Percentiles rank a stretch among this genome's conserved stretches.
Conservation (phyloP, 371 early-diverging fungal genomes). For the Dichotomocladium elegans region DNA sequence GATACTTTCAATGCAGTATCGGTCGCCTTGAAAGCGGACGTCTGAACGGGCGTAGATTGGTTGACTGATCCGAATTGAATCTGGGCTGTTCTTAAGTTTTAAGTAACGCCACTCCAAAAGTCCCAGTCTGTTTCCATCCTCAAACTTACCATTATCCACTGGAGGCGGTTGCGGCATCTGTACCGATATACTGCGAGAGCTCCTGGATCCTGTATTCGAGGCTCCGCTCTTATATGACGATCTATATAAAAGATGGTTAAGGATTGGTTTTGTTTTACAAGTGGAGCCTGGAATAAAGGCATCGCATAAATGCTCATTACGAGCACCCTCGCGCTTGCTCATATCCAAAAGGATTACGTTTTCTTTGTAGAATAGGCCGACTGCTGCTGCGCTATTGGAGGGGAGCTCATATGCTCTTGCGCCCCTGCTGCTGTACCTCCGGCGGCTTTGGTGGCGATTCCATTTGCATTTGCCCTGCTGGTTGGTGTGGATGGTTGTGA, state of each 20-base stretch:
- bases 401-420: background rate
- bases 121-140: background rate
- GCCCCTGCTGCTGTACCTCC: background rate
- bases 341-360: background rate
- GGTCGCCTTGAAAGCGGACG: no score
- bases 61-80: conserved; percentile 61
- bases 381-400: background rate
- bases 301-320: background rate
- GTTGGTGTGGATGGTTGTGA: background rate
- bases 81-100: conserved; percentile 15
- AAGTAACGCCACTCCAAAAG: background rate
- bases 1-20: no score
- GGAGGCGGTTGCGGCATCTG: conserved; percentile 43
- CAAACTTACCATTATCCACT: conserved; percentile 25
- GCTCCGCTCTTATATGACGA: background rate
- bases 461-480: background rate
- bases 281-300: no score
- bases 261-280: background rate
- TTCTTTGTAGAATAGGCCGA: background rate
- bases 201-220: conserved; percentile 5
- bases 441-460: background rate
- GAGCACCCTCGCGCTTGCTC: background rate
- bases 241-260: background rate
- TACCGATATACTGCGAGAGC: conserved; percentile 28
- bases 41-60: conserved; percentile 28